Evolutionary conservation across 768 basidiomycete species (phyloP), one percentile per base, ranked within the genome.

Genomic region (Agrocybe chaxingu): DNA sequence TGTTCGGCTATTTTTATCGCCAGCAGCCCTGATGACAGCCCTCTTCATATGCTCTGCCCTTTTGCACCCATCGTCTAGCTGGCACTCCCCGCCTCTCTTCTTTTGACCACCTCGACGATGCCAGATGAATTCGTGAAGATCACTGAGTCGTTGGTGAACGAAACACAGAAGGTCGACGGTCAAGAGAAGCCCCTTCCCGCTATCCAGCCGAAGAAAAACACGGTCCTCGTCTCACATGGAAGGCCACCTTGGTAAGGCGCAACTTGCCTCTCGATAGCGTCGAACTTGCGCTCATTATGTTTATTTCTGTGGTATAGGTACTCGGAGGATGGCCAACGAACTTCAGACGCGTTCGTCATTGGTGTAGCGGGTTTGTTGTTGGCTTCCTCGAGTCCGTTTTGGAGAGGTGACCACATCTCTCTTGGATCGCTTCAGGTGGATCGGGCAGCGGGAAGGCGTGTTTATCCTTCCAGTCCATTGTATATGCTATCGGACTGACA

Each of bases 361-460:
- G 91, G 82, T 7, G 82, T 93, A 54, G 89, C 87, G 62, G 91
- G 91, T 87, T 61, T 48, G 72, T 66, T n/a, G 33, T 7, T 47
- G 9, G 35, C 16, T 32, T 41, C 31, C 35, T 42, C 18, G 24
- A 33, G 13, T 10, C 29, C 52, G n/a, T 40, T 19, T 36, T 13
- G 38, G 34, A 38, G 12, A 12, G 8, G 47, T 50, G 16, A 50
- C 39, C 42, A 32, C 45, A 33, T 43, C 30, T 42, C 39, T 42
- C 37, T 34, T 45, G 24, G 24, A 5, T 39, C 48, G 53, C 18
- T 39, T 33, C 57, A 90, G 89, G 89, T 43, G 90, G 90, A 8
- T 92, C 89, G 52, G 89, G 88, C 2, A 92, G 90, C 56, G 91
- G 91, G 52, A 93, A 93, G 81, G 90, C 87, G 69, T 13, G 38